Evolutionary conservation across 2,329 filamentous ascomycete species (phyloP), one percentile per base, ranked within the genome.

Genomic region (Lithohypha guttulata): DNA sequence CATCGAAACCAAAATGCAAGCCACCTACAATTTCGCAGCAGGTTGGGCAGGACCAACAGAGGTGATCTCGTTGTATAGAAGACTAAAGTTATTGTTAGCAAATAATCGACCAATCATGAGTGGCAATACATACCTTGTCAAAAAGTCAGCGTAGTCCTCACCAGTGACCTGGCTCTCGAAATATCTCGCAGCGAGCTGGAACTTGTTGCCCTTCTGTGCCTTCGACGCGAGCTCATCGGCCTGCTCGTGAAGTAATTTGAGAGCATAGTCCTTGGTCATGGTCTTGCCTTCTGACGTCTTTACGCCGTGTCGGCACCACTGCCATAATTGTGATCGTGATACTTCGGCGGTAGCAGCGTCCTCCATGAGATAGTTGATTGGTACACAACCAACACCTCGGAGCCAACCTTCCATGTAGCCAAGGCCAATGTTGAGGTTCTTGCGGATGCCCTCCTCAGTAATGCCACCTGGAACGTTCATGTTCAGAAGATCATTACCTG

Each of bases 371-470:
- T 81, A 93, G 71, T 96, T 95, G 66, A 96, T 95, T 34, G 91
- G 91, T 38, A 96, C 87, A 55, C 91, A 98, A 42, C 91, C 91
- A 15, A 96, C 75, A 22, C 89, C 91, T 46, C 87, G 81, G 44
- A 96, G 71, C 91, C 91, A 98, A 46, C 85, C 91, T 66, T 98
- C 91, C 89, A 96, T 98, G 67, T 98, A 98, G 36, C 83, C 82
- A 4, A 98, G 76, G 26, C 89, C 91, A 51, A 98, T 96, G 66
- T 86, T 89, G 49, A 98, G 71, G 69, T 96, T 98, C 79, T 95
- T 94, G 58, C 84, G 78, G 67, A 98, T 95, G 42, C 91, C 91
- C 4, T 80, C 85, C 63, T 96, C 89, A 53, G 89, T 95, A 59
- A 98, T 73, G 59, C 77, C 74, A 18, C 91, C 91, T 5, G 89